These are phyloP conservation scores for Beauveria scarabaeidicola DNA, from an alignment of 2,329 filamentous ascomycete species.

Conservation along the genomic window DNA sequence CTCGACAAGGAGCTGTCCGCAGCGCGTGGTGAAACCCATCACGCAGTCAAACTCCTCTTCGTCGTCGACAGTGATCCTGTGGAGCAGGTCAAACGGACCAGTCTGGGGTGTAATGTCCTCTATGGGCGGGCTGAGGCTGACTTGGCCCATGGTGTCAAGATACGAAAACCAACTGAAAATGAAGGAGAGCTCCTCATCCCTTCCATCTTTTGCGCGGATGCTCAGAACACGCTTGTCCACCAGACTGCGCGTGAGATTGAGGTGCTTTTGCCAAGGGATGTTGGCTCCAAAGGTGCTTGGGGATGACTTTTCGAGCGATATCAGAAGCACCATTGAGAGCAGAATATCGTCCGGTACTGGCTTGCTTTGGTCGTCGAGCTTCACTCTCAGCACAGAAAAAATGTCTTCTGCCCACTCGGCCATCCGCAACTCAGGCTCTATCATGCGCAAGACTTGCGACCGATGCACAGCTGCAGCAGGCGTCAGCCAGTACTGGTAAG, in stretches of 20 bases:
- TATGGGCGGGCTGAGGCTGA: slow-evolving; percentile 46
- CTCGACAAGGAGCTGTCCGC: slow-evolving; percentile 66
- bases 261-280: slow-evolving; percentile 72
- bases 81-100: neutral
- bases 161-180: slow-evolving; percentile 78
- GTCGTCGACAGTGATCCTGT: slow-evolving; percentile 2
- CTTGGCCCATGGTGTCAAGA: slow-evolving; percentile 67
- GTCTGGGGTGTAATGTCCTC: neutral
- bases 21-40: slow-evolving; percentile 47
- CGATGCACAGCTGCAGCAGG: slow-evolving; percentile 59
- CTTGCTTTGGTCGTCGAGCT: slow-evolving; percentile 51
- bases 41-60: slow-evolving; percentile 70
- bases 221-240: slow-evolving; percentile 52
- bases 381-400: slow-evolving; percentile 62
- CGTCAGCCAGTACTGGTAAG: slow-evolving; percentile 1
- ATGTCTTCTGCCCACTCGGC: slow-evolving; percentile 72
- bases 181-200: slow-evolving; percentile 60
- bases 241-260: slow-evolving; percentile 66
- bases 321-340: slow-evolving; percentile 76
- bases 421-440: slow-evolving; percentile 68
- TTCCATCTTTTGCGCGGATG: slow-evolving; percentile 29
- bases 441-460: slow-evolving; percentile 63
- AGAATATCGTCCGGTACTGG: slow-evolving; percentile 65
- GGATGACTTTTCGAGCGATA: slow-evolving; percentile 75
- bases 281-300: slow-evolving; percentile 73